These are phyloP conservation scores for Penicillium sp. DNA, from an alignment of 2,329 filamentous ascomycete genomes.

Conservation along the genomic window DNA sequence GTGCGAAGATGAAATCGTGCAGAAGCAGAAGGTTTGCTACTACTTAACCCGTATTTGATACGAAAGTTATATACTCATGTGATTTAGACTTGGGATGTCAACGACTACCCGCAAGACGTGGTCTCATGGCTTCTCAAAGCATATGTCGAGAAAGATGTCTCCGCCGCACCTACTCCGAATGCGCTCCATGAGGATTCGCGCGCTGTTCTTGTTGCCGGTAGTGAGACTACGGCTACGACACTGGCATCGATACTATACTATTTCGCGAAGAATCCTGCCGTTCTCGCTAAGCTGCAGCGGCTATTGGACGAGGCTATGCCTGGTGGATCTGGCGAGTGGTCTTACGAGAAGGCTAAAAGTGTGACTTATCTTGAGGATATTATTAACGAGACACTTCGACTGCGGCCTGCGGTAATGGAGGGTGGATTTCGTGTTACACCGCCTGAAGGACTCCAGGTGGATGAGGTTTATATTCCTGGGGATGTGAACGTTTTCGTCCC, in stretches of 20 bases:
- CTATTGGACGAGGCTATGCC: slow-evolving; percentile 28
- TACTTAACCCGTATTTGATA: neutral
- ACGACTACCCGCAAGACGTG: neutral
- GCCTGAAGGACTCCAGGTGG: neutral
- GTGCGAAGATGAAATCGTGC: neutral
- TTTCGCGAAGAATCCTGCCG: slow-evolving; percentile 32
- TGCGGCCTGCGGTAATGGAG: neutral
- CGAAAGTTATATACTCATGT: neutral
- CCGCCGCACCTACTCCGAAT: neutral
- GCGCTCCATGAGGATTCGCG: neutral
- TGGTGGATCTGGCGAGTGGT: neutral
- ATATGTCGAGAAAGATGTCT: neutral
- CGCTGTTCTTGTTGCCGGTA: slow-evolving; percentile 11
- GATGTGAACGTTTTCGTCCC: neutral
- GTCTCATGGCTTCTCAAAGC: slow-evolving; percentile 1
- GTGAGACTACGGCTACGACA: slow-evolving; percentile 38
- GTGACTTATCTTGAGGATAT: neutral
- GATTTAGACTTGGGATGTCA: neutral
- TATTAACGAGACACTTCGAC: neutral
- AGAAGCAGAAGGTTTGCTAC: neutral
- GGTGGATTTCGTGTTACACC: neutral
- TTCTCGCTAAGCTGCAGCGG: slow-evolving; percentile 31
- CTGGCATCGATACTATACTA: slow-evolving; percentile 33
- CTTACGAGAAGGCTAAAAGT: neutral
- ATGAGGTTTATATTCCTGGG: neutral